A percentile compares a stretch with the other conserved stretches of the same genome.
Evolutionary conservation across 352 stramenopile species (phyloP).

Genomic region (Pythium scleroteichum): DNA sequence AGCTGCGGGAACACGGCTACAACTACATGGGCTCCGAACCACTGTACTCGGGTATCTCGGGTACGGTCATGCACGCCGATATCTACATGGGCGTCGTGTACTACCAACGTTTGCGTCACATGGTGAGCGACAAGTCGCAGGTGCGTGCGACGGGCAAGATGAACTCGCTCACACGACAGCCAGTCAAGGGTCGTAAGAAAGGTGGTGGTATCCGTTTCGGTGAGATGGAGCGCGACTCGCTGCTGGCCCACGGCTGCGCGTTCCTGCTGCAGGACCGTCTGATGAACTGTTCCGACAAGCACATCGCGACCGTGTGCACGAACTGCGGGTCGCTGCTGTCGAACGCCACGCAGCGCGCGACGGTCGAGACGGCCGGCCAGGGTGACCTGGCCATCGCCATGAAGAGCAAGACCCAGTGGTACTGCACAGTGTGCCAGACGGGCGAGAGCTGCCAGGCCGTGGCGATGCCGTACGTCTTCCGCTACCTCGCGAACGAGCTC

Average conservation of each 20-base stretch:
- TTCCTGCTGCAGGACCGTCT: conserved; percentile 97
- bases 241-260: conserved; percentile 97
- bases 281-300: conserved; percentile 99
- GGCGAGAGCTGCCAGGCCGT: conserved; percentile 92
- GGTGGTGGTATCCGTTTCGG: conserved; percentile 99
- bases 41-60: conserved; percentile 98
- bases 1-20: conserved; percentile 95
- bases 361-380: conserved; percentile 78
- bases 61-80: conserved; percentile 98
- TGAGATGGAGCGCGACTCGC: conserved; percentile 99
- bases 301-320: conserved; percentile 97
- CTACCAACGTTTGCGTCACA: conserved; percentile 99
- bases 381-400: conserved; percentile 84
- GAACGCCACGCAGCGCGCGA: conserved; percentile 83
- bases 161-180: conserved; percentile 99
- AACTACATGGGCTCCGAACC: conserved; percentile 99
- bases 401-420: conserved; percentile 88
- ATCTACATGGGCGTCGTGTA: conserved; percentile 99
- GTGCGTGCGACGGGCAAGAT: conserved; percentile 98
- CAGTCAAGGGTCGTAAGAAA: conserved; percentile 99
- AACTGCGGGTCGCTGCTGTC: conserved; percentile 89
- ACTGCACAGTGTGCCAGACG: conserved; percentile 83
- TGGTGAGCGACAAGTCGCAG: conserved; percentile 99
- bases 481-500: conserved; percentile 98
- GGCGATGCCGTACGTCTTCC: conserved; percentile 99